Base-by-base conservation (phyloP, 2,329 filamentous ascomycete genomes). In the Grosmannia serpens region DNA sequence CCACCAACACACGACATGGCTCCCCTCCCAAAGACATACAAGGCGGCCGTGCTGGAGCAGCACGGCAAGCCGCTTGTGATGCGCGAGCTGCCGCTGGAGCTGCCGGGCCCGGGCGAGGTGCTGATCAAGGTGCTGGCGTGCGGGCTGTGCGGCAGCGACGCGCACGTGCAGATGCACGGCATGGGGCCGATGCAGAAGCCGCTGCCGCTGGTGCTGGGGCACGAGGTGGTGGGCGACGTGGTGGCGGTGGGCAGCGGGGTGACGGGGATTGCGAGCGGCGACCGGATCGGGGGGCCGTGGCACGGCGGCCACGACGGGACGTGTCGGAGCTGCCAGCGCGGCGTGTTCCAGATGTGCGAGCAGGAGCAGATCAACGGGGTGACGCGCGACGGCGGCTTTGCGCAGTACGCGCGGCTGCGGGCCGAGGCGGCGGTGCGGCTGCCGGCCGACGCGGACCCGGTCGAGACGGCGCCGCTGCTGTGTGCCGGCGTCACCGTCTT, bases 101-200 rank as follows among this genome's bases (percentile, higher is more conserved):
- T 74, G 38, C 85, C 86, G 1, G 71, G 75, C 8, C 67, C 74
- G 0, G 77, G 79, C 22, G 75, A 89, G 65, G 73, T 91, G 3
- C 78, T 91, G 29, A 77, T 89, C 69, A 89, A 89, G 68, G 80
- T 89, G 3, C 73, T 84, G 10, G 87, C 87, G 7, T 88, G 84
- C 64, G 87, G 87, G 50, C 80, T 91, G 54, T 91, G 87, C 70
- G 84, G 84, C 68, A 80, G 78, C 0, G 87, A 90, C 64, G 61
- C 71, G 24, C 70, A 69, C 57, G 70, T 80, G 1, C 73, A 77
- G 55, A 53, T 66, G 3, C 82, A 82, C 27, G 65, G 70, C 5
- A 71, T 86, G 50, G 27, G 64, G 69, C 31, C 35, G 2, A 71
- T 86, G 35, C 81, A 80, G 13, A 76, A 80, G 50, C 65, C 76